Conservation (phyloP, 768 basidiomycete species). For the Suillus bovinus region DNA sequence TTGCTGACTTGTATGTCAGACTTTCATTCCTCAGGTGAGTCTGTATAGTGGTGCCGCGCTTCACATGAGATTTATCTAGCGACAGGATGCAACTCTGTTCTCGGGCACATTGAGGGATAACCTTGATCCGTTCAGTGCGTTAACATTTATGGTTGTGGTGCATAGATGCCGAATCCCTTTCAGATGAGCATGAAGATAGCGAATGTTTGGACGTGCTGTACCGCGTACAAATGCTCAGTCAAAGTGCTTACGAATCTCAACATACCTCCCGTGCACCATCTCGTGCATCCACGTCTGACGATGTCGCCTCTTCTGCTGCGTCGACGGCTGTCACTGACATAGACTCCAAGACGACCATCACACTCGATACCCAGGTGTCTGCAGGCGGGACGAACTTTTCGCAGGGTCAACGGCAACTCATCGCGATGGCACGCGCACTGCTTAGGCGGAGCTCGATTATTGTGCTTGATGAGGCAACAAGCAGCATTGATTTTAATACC, state of each 20-base stretch:
- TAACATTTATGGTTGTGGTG: neutral
- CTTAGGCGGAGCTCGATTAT: conserved; percentile 72
- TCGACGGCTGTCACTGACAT: conserved; percentile 50
- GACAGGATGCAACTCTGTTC: conserved; percentile 69
- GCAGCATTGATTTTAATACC: conserved; percentile 84
- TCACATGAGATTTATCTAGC: neutral
- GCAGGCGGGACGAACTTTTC: conserved; percentile 90
- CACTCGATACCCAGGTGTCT: conserved; percentile 78
- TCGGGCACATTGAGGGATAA: conserved; percentile 79
- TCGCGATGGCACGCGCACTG: conserved; percentile 83
- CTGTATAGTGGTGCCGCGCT: neutral
- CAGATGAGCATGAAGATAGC: conserved; percentile 74
- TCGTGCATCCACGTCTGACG: conserved; percentile 45
- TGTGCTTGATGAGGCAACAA: conserved; percentile 82
- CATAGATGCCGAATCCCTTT: conserved; percentile 2
- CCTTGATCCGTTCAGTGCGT: conserved; percentile 66
- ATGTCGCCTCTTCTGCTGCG: conserved; percentile 39
- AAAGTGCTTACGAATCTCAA: conserved; percentile 48
- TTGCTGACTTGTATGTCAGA: conserved; percentile 39
- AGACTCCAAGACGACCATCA: conserved; percentile 56
- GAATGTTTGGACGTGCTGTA: conserved; percentile 80
- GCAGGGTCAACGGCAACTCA: conserved; percentile 87
- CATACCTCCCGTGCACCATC: conserved; percentile 51
- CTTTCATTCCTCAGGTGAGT: conserved; percentile 66
- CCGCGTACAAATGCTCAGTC: conserved; percentile 76